Evolutionary conservation across 2,329 filamentous ascomycete species (phyloP), one percentile per base, ranked within the genome.

Genomic region (Cercospora sojina): DNA sequence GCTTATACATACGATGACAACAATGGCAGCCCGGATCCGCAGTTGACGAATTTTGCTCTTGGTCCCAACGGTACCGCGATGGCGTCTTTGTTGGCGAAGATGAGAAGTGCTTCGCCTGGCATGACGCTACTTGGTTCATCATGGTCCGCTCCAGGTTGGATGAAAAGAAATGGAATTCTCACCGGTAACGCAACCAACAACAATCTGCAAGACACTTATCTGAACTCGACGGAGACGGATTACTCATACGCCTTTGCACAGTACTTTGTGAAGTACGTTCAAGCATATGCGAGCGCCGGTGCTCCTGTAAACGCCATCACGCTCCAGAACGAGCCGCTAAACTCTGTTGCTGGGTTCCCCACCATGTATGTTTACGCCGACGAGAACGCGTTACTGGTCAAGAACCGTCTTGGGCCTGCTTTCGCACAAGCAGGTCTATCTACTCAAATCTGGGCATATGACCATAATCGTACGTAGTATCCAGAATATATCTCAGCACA

Each of bases 1-100:
- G 62, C 66, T n/a, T 71, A 71, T 27, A 71, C 68, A 8, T 71
- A 71, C 59, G 65, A 71, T 41, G 69, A 71, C n/a, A 68, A 64
- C 62, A 63, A 64, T 43, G 61, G 63, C 20, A 51, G 59, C 16
- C 57, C 65, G 9, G 70, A 71, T 61, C 31, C 65, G 1, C 55
- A 47, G 5, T 62, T 71, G 23, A 47, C 64, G 1, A 68, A 66
- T 23, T 71, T 71, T 38, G 59, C 67, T 16, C 66, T 71, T 3
- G 68, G 68, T 5, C 41, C 59, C 2, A 66, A 66, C 41, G 70
- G 70, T 4, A 69, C 65, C 31, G 68, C 68, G 10, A 71, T 71
- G 70, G 66, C 68, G 12, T 29, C 57, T 5, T 41, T 71, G 20
- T 49, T 71, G 9, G 67, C 67, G 2, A 62, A 35, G 27, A 70